Evolutionary conservation across 345 rosid species (phyloP), one percentile per base, ranked within the genome.

Genomic region (Stellera chamaejasme): DNA sequence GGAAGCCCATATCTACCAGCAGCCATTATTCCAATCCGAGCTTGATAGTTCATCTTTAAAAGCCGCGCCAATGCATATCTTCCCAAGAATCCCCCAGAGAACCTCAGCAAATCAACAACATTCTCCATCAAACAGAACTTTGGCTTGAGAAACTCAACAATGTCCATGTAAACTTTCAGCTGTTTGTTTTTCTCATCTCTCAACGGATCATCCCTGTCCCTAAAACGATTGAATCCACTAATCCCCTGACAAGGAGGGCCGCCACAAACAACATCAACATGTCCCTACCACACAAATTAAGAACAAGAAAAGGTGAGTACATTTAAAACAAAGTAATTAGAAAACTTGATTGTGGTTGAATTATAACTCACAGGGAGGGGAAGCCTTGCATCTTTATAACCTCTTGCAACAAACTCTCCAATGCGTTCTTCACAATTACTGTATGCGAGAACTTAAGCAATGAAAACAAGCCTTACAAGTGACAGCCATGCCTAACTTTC

Each of bases 191-290:
- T 90, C 48, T 75, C 79, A 55, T 83, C 94, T 0, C 64, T 59
- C 23, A 87, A 54, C 2, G 97, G 97, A 10, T 69, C 26, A 0
- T 68, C 58, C 43, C 1, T 45, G 43, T 90, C 72, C 42, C 94
- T 79, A 23, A 74, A 81, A 13, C 96, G 70, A 49, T 90, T 90
- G 52, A 70, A 79, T 1, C 97, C 96, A 36, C 91, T 90, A 13
- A 90, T 67, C 0, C 97, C 97, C 73, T 90, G 96, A 54, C 94
- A 90, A 0, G 97, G 93, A 0, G 97, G 96, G 2, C 97, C 96
- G 3, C 96, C 96, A 51, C 97, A 84, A 28, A 90, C 52, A n/a
- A 84, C 89, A 75, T 83, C 84, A 10, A 68, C 85, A 55, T 53
- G 63, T 10, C 95, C 91, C 96, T 87, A 36, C 26, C 59, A 16